Percentiles rank a stretch among this genome's conserved stretches.
Evolutionary conservation across 768 basidiomycete genomes (phyloP).

Genomic region (Podaxis mareebaensis): DNA sequence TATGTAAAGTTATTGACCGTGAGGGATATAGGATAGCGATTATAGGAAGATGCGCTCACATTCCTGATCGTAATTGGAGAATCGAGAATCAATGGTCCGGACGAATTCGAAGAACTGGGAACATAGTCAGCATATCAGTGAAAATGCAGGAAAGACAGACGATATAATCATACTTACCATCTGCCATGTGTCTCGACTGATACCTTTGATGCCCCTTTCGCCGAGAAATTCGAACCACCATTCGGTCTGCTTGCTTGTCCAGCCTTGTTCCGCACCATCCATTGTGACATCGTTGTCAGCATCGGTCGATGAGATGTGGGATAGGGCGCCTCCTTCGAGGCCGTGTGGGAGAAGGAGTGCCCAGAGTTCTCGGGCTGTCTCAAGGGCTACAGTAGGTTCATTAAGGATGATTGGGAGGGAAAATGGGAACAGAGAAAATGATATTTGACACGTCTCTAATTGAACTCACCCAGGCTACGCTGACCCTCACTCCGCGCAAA

Average conservation of each 20-base stretch:
- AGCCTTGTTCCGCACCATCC: slow-evolving; percentile 49
- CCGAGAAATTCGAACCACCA: slow-evolving; percentile 83
- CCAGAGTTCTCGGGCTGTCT: slow-evolving; percentile 80
- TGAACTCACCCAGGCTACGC: slow-evolving; percentile 68
- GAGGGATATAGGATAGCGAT: slow-evolving; percentile 12
- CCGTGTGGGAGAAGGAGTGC: slow-evolving; percentile 73
- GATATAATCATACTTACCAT: slow-evolving; percentile 56
- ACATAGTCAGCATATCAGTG: slow-evolving; percentile 8
- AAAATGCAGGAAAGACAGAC: neutral
- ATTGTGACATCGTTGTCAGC: slow-evolving; percentile 50
- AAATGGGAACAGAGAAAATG: neutral
- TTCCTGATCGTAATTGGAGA: slow-evolving; percentile 74
- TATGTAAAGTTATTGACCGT: slow-evolving; percentile 25
- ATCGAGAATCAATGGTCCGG: slow-evolving; percentile 69
- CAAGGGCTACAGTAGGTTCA: slow-evolving; percentile 45
- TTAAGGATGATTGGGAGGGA: neutral
- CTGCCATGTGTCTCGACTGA: slow-evolving; percentile 87
- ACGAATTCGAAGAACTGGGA: slow-evolving; percentile 77
- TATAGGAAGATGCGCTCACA: slow-evolving; percentile 40
- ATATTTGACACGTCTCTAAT: neutral
- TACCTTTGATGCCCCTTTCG: slow-evolving; percentile 66
- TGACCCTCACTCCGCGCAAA: slow-evolving; percentile 78
- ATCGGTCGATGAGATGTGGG: slow-evolving; percentile 34
- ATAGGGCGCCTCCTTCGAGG: slow-evolving; percentile 63
- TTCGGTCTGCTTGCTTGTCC: slow-evolving; percentile 59